Conservation (phyloP, 2,329 filamentous ascomycete genomes). For the Fragosphaeria purpurea region DNA sequence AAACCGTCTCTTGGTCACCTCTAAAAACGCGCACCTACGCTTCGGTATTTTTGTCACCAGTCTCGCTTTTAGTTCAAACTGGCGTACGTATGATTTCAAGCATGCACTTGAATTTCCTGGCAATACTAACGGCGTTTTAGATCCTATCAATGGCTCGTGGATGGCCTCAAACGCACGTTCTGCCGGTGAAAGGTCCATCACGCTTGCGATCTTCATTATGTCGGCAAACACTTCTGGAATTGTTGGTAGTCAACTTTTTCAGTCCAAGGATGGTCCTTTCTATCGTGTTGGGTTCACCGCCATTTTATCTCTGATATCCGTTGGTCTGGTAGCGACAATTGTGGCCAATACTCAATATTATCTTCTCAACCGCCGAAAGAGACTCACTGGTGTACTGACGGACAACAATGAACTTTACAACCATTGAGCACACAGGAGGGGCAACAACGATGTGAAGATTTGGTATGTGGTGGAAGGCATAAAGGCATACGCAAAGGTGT, state of each 20-base stretch:
- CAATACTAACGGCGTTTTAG: neutral
- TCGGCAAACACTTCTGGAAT: conserved; percentile 5
- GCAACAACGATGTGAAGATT: no score
- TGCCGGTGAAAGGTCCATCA: conserved; percentile 6
- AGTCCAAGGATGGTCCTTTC: conserved; percentile 2
- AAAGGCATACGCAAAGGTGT: no score
- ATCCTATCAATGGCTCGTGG: conserved; percentile 6
- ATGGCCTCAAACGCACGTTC: conserved; percentile 4
- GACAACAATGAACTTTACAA: neutral
- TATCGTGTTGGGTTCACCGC: conserved; percentile 5
- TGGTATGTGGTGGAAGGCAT: no score
- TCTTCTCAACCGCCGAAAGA: neutral
- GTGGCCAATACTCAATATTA: conserved; percentile 1
- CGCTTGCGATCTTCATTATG: conserved; percentile 7
- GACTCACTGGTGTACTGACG: neutral
- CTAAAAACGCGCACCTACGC: neutral
- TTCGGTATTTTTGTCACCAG: neutral
- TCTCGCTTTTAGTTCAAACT: conserved; percentile 1
- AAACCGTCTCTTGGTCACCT: neutral
- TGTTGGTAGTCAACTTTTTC: conserved; percentile 6
- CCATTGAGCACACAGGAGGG: neutral
- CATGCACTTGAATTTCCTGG: neutral
- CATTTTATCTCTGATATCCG: neutral
- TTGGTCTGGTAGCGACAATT: neutral
- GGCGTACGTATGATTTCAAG: neutral